phyloP scores from a whole-genome alignment of 2,329 filamentous ascomycete species.

The Volutella citrinella region DNA sequence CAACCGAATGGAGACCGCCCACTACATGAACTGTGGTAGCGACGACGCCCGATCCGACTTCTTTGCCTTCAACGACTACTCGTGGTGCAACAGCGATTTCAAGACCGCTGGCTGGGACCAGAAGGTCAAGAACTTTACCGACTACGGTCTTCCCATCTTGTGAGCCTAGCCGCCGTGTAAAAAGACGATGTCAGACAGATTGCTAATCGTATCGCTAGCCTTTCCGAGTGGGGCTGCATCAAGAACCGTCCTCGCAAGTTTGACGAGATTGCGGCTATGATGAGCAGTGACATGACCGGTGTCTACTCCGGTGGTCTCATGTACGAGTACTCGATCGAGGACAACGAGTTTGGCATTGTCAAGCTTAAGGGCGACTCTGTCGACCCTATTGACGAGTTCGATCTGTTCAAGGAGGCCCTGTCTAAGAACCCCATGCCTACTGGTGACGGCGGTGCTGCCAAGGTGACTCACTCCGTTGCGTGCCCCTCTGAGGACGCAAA shows the following conservation, averaged over 20 bases:
- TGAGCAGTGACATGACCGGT: conserved; percentile 75
- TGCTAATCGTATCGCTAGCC: conserved; percentile 44
- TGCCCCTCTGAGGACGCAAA: conserved; percentile 49
- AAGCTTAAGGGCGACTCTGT: conserved; percentile 55
- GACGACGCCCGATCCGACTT: conserved; percentile 84
- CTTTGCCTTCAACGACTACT: conserved; percentile 88
- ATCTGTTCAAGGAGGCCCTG: conserved; percentile 47
- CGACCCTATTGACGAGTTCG: conserved; percentile 60
- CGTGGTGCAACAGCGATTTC: conserved; percentile 76
- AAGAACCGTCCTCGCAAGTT: conserved; percentile 75
- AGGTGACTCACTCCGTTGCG: conserved; percentile 42
- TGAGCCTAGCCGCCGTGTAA: no score
- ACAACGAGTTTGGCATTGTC: conserved; percentile 78
- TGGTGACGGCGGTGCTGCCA: conserved; percentile 47
- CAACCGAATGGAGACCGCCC: conserved; percentile 82
- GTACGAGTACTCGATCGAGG: conserved; percentile 88
- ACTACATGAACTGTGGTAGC: conserved; percentile 91
- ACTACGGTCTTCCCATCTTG: conserved; percentile 87
- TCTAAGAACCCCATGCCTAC: conserved; percentile 48
- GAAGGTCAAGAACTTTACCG: conserved; percentile 84
- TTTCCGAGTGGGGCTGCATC: conserved; percentile 92
- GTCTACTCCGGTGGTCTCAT: conserved; percentile 96
- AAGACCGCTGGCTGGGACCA: conserved; percentile 73
- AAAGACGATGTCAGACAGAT: no score
- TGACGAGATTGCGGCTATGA: conserved; percentile 74